Conservation (phyloP, 176 grass and related monocot species). For the Eleusine coracana region DNA sequence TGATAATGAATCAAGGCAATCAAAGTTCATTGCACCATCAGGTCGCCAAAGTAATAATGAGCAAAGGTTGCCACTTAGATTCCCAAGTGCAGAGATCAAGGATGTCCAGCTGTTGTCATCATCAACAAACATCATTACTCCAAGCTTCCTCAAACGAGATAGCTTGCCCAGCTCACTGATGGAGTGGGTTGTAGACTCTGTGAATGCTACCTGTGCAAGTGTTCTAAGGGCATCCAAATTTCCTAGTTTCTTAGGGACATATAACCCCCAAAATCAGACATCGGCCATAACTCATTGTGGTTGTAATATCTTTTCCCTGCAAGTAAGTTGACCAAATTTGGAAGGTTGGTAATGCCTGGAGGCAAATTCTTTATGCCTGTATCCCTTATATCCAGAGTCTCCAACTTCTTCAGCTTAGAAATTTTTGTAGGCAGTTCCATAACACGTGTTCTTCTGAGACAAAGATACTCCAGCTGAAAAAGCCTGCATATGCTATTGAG, state of each 20-base stretch:
- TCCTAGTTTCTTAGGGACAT: conserved; percentile 38
- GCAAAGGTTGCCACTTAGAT: conserved; percentile 7
- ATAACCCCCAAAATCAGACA: conserved; percentile 43
- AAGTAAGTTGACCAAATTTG: conserved; percentile 38
- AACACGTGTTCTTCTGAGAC: conserved; percentile 33
- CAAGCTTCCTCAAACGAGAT: conserved; percentile 42
- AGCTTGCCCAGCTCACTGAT: conserved; percentile 35
- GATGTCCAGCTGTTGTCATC: conserved; percentile 42
- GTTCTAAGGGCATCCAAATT: conserved; percentile 31
- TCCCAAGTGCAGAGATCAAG: conserved; percentile 27
- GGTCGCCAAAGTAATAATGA: conserved; percentile 43
- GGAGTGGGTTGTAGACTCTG: not conserved
- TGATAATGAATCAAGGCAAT: conserved; percentile 38
- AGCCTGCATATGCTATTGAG: conserved; percentile 31
- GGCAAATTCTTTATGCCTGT: conserved; percentile 44
- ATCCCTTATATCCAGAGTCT: conserved; percentile 36
- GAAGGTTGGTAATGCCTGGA: conserved; percentile 31
- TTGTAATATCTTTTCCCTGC: conserved; percentile 41
- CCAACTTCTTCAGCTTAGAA: conserved; percentile 31
- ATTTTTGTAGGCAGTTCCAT: conserved; percentile 40
- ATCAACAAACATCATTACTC: conserved; percentile 52
- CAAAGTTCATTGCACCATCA: conserved; percentile 32
- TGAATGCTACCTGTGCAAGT: conserved; percentile 48
- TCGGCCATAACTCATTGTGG: conserved; percentile 1
- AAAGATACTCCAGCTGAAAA: conserved; percentile 49